Base-by-base conservation (phyloP, 345 rosid genomes). In the Erodium maritimum region DNA sequence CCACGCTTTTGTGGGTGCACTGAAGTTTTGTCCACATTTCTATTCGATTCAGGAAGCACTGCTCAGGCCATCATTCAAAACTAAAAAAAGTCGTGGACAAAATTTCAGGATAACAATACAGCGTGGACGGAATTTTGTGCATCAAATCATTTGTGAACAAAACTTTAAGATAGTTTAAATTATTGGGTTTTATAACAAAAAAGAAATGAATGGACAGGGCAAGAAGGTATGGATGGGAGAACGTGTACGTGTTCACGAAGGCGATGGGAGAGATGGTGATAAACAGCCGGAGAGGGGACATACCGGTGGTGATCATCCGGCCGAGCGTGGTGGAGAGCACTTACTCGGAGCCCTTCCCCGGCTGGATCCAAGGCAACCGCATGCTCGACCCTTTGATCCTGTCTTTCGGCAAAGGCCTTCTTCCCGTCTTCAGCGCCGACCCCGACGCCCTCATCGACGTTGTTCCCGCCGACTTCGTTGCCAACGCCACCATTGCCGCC, bases 211-310 rank as follows among this genome's bases (percentile, higher is more conserved):
- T 29, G 37, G 9, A 29, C 25, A 76, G 77, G 61, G 78, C 81
- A 19, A 59, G 23, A 65, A 55, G 24, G 11, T 59, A 65, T 46
- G 81, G 78, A 20, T 77, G 75, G 78, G 19, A n/a, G 34, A 63
- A 62, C 50, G 51, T 60, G 9, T 76, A 73, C 42, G 61, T 24
- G 18, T 63, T 76, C 54, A 62, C 80, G 18, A 76, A 76, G 46
- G 80, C 80, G 18, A 72, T 72, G 77, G 77, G 77, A 0, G 80
- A 76, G 62, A 69, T 61, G 70, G 6, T 61, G 8, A 52, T 72
- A 10, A 25, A 56, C 21, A 24, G 51, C 51, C 17, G 51, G 10
- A 64, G 62, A 56, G 70, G 33, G 21, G 54, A 62, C n/a, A 23
- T 72, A 8, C 68, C 75, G 2, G 63, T 69, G 9, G 65, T 65